phyloP scores from a whole-genome alignment of 495 filamentous ascomycete genomes.

The Aspergillus wentii region DNA sequence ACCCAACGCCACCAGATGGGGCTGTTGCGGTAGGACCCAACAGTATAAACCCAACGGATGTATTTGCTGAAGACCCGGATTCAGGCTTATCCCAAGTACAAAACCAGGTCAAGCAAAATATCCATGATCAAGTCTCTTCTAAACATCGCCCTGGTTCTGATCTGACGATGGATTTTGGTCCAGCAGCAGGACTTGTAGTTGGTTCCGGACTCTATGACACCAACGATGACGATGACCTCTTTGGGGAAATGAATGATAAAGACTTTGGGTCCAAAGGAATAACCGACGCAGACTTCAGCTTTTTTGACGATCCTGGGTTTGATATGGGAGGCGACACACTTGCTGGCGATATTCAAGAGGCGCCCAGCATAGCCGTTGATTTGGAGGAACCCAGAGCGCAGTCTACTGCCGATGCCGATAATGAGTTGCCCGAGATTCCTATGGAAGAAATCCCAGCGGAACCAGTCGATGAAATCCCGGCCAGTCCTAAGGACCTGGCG shows the following conservation, averaged over 20 bases:
- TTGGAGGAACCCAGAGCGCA: slow-evolving; percentile 7
- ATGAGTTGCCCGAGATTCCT: neutral
- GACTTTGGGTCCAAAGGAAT: slow-evolving; percentile 79
- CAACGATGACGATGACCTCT: slow-evolving; percentile 57
- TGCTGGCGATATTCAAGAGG: slow-evolving; percentile 7
- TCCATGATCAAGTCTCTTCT: slow-evolving; percentile 8
- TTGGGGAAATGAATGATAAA: slow-evolving; percentile 65
- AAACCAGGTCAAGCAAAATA: slow-evolving; percentile 5
- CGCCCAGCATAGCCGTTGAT: slow-evolving; percentile 5
- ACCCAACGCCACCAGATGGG: slow-evolving; percentile 84
- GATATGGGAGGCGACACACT: slow-evolving; percentile 22
- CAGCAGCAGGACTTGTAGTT: slow-evolving; percentile 21
- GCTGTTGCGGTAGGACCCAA: slow-evolving; percentile 38
- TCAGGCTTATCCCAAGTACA: slow-evolving; percentile 10
- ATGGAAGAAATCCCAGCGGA: neutral
- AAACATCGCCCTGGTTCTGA: slow-evolving; percentile 18
- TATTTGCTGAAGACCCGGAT: slow-evolving; percentile 27
- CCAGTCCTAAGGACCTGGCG: neutral
- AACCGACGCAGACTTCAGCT: slow-evolving; percentile 85
- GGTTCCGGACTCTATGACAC: slow-evolving; percentile 43
- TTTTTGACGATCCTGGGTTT: slow-evolving; percentile 67
- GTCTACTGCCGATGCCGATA: neutral
- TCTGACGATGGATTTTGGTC: slow-evolving; percentile 18
- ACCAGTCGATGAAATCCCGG: slow-evolving; percentile 1
- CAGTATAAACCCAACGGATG: slow-evolving; percentile 16